phyloP scores from a whole-genome alignment of 2,329 filamentous ascomycete species.

The Tolypocladium endophyticum region DNA sequence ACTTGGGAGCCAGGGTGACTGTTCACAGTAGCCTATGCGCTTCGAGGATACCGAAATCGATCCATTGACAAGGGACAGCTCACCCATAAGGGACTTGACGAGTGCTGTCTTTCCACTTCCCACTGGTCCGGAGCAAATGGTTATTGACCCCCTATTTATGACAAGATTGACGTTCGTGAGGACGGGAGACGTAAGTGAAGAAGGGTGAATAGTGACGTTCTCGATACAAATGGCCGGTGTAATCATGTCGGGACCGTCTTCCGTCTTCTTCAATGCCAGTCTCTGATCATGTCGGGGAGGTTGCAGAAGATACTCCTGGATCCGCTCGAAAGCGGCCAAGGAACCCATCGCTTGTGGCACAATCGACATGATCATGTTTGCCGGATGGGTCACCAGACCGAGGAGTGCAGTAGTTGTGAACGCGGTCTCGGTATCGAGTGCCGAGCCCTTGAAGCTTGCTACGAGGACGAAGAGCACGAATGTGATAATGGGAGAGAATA shows the following conservation, averaged over 20 bases:
- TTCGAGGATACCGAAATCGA: slow-evolving; percentile 1
- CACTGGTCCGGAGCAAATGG: not conserved
- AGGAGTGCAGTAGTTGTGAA: slow-evolving; percentile 30
- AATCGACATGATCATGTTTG: slow-evolving; percentile 33
- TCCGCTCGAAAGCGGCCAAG: slow-evolving; percentile 23
- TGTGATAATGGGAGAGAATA: slow-evolving; percentile 28
- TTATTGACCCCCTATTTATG: not conserved
- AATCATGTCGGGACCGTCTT: slow-evolving; percentile 12
- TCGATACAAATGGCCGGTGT: not conserved
- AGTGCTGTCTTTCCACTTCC: not conserved
- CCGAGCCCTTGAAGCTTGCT: slow-evolving; percentile 6
- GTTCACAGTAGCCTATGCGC: slow-evolving; percentile 8
- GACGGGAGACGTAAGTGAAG: not conserved
- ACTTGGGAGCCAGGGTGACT: slow-evolving; percentile 10
- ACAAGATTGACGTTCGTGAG: not conserved
- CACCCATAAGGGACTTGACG: not conserved
- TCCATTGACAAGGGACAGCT: slow-evolving; percentile 1
- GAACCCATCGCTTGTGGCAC: slow-evolving; percentile 21
- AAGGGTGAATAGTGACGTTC: not conserved
- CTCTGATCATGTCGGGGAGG: slow-evolving; percentile 5
- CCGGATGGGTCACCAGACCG: slow-evolving; percentile 27
- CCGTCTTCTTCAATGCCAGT: not conserved
- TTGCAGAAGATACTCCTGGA: slow-evolving; percentile 22
- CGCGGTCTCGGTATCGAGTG: slow-evolving; percentile 23
- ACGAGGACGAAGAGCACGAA: slow-evolving; percentile 23